These are phyloP conservation scores for Xylaria sp. DNA, from an alignment of 2,329 filamentous ascomycete genomes.

Conservation along the genomic window DNA sequence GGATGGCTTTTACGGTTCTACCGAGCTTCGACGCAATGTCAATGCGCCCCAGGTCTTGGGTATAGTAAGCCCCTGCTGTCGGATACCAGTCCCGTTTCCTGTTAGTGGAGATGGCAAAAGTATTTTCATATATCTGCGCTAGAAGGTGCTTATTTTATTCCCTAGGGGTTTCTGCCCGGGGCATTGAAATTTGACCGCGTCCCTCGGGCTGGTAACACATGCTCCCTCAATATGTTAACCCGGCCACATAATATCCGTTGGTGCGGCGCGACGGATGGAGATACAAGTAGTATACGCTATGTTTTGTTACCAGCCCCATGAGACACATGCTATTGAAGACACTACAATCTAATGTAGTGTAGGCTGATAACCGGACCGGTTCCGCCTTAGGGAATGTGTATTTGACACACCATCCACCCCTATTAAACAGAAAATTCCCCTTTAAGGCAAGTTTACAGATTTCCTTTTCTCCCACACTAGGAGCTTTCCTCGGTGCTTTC, in stretches of 20 bases:
- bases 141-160: conserved; percentile 31
- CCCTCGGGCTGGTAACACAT: conserved; percentile 29
- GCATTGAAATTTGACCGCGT: conserved; percentile 28
- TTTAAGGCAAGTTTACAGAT: conserved; percentile 11
- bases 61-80: conserved; percentile 38
- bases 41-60: conserved; percentile 5
- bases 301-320: conserved; percentile 26
- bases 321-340: not conserved
- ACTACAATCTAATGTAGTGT: not conserved
- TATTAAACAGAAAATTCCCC: conserved; percentile 16
- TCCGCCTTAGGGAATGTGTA: conserved; percentile 18
- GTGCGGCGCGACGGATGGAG: conserved; percentile 27
- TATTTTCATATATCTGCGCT: not conserved
- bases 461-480: conserved; percentile 12
- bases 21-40: conserved; percentile 24
- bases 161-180: conserved; percentile 10
- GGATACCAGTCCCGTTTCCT: conserved; percentile 31
- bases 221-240: not conserved
- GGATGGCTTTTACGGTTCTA: conserved; percentile 28
- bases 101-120: conserved; percentile 2
- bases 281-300: not conserved
- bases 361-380: conserved; percentile 27
- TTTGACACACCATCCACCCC: not conserved
- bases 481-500: conserved; percentile 22
- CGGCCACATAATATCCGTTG: conserved; percentile 22